phyloP scores from a whole-genome alignment of 1,284 basidiomycete species.

The Mrakiaceae sp. region DNA sequence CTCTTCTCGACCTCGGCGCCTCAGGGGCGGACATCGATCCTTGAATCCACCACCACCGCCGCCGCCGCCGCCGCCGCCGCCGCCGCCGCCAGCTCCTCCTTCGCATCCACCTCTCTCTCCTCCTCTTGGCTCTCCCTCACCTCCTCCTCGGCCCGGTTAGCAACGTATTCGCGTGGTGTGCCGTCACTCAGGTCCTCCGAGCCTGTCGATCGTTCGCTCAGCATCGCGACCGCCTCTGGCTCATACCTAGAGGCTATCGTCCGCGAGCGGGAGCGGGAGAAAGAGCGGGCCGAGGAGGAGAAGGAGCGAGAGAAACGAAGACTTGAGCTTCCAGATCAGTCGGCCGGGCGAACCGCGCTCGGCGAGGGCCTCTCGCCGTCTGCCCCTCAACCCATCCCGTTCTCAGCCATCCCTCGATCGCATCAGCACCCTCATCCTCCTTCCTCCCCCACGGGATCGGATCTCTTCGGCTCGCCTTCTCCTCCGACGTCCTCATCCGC shows the following conservation, averaged over 20 bases:
- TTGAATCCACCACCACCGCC: too few species aligned
- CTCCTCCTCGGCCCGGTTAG: neutral
- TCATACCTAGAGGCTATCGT: constrained; percentile 5
- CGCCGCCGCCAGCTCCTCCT: neutral
- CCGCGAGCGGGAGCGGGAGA: constrained; percentile 6
- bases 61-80: neutral
- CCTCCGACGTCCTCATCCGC: neutral
- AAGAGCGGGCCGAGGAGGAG: constrained; percentile 7
- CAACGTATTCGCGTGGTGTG: too few species aligned
- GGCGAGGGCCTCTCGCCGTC: neutral
- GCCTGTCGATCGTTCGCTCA: neutral
- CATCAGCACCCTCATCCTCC: too few species aligned
- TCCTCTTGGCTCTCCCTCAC: constrained; percentile 1
- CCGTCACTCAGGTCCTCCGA: neutral
- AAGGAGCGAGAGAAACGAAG: neutral
- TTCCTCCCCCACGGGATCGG: neutral
- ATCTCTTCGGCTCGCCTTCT: constrained; percentile 11
- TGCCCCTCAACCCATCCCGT: too few species aligned
- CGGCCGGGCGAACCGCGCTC: neutral
- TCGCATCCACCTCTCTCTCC: neutral
- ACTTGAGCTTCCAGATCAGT: neutral
- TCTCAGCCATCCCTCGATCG: too few species aligned
- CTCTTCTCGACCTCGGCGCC: neutral
- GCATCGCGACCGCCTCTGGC: neutral
- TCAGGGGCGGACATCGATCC: too few species aligned